Evolutionary conservation across 495 filamentous ascomycete genomes (phyloP).

Genomic region (Venustampulla echinocandica): DNA sequence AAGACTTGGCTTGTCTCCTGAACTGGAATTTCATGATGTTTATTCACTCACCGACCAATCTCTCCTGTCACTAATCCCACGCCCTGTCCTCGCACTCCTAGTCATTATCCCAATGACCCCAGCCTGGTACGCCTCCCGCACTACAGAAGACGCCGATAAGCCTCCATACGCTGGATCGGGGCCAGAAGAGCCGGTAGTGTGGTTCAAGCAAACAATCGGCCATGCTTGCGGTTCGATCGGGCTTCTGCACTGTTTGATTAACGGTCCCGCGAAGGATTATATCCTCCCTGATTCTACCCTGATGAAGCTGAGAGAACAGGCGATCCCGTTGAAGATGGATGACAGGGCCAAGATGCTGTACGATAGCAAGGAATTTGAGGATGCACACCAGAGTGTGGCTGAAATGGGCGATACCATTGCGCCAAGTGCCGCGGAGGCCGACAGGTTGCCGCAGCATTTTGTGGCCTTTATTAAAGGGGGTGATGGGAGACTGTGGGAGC

Average conservation of each 20-base stretch:
- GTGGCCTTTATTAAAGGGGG: conserved; percentile 62
- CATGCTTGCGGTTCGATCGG: conserved; percentile 78
- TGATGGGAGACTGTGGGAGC: conserved; percentile 67
- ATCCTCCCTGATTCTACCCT: conserved; percentile 38
- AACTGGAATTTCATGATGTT: conserved; percentile 58
- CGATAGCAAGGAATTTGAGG: conserved; percentile 57
- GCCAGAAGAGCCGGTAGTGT: conserved; percentile 49
- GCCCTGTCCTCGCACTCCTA: conserved; percentile 69
- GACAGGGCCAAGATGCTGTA: conserved; percentile 64
- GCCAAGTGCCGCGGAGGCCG: conserved; percentile 39
- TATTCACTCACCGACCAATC: conserved; percentile 18
- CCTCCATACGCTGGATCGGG: conserved; percentile 25
- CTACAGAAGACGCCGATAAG: conserved; percentile 39
- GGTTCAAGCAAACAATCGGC: conserved; percentile 81
- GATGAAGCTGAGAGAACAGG: conserved; percentile 36
- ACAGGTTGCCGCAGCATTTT: conserved; percentile 54
- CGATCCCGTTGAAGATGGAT: conserved; percentile 36
- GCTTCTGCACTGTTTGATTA: conserved; percentile 62
- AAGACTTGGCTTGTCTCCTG: conserved; percentile 59
- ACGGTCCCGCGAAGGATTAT: conserved; percentile 44
- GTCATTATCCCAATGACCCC: conserved; percentile 70
- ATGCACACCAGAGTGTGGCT: conserved; percentile 60
- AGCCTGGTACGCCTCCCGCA: conserved; percentile 55
- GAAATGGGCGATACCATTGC: conserved; percentile 55
- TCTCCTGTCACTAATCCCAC: conserved; percentile 65